A percentile compares a stretch with the other conserved stretches of the same genome.
Conservation (phyloP, 1,284 basidiomycete species). For the Ceratobasidium sp. region DNA sequence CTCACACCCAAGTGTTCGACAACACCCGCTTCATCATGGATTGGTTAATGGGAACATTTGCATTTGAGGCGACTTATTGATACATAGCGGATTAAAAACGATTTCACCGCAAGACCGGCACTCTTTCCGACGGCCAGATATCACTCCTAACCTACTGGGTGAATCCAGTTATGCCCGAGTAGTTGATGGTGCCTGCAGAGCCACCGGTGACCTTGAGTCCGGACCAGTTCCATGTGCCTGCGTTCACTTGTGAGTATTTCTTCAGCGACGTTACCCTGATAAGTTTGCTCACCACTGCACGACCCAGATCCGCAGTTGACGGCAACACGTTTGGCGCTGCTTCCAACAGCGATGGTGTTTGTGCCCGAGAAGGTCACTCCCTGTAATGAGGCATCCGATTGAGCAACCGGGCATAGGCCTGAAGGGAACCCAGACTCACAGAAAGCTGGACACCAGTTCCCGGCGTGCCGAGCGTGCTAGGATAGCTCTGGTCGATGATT, state of each 20-base stretch:
- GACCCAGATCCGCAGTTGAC: constrained; percentile 45
- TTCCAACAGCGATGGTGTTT: constrained; percentile 44
- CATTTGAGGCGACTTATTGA: too few relatives aligned
- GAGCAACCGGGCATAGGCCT: too few relatives aligned
- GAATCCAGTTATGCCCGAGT: constrained; percentile 43
- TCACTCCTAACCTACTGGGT: neutral
- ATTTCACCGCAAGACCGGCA: neutral
- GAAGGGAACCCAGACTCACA: neutral
- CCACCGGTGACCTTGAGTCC: constrained; percentile 47
- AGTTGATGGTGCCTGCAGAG: constrained; percentile 40
- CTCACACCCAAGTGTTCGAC: too few relatives aligned
- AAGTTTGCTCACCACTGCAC: constrained; percentile 26
- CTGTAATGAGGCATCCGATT: neutral
- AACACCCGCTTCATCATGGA: too few relatives aligned
- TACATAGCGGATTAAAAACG: too few relatives aligned
- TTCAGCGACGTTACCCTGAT: too few relatives aligned
- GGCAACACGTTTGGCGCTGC: constrained; percentile 42
- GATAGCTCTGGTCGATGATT: constrained; percentile 41
- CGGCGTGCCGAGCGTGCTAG: constrained; percentile 42
- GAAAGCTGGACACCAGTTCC: constrained; percentile 43
- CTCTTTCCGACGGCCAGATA: neutral
- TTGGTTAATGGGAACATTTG: too few relatives aligned
- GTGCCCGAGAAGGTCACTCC: constrained; percentile 42
- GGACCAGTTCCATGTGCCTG: constrained; percentile 49
- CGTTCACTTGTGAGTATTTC: neutral